phyloP scores from a whole-genome alignment of 2,329 filamentous ascomycete species.

The Monilinia vaccinii-corymbosi region DNA sequence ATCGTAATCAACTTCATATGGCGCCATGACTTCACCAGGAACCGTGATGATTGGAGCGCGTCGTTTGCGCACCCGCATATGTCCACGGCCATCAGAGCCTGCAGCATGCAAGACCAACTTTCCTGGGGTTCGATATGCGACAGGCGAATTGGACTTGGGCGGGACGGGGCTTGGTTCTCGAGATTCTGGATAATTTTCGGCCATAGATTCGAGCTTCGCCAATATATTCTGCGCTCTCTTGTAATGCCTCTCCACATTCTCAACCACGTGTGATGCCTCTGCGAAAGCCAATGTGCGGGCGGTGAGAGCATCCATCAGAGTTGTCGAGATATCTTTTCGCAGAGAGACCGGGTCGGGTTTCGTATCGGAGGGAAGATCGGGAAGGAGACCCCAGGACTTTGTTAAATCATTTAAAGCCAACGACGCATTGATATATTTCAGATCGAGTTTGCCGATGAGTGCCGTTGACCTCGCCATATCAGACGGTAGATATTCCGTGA shows the following conservation, averaged over 20 bases:
- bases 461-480: constrained; percentile 58
- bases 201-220: constrained; percentile 49
- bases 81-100: constrained; percentile 29
- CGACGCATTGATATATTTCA: constrained; percentile 48
- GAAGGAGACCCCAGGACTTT: constrained; percentile 46
- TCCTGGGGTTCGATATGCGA: constrained; percentile 36
- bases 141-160: constrained; percentile 41
- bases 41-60: constrained; percentile 51
- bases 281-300: constrained; percentile 50
- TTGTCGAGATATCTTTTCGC: constrained; percentile 51
- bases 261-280: constrained; percentile 53
- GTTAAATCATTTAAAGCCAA: constrained; percentile 47
- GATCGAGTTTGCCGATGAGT: constrained; percentile 55
- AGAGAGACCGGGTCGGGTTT: constrained; percentile 42
- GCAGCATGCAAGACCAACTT: constrained; percentile 39
- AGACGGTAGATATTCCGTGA: constrained; percentile 55
- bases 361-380: constrained; percentile 37
- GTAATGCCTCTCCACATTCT: constrained; percentile 54
- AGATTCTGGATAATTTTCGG: constrained; percentile 47
- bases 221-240: constrained; percentile 50
- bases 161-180: constrained; percentile 40
- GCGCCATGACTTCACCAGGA: constrained; percentile 56
- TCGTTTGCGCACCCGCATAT: constrained; percentile 21
- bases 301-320: constrained; percentile 44
- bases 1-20: constrained; percentile 56